Base-by-base conservation (phyloP, 441 rosid genomes). In the Erodium texanum region DNA sequence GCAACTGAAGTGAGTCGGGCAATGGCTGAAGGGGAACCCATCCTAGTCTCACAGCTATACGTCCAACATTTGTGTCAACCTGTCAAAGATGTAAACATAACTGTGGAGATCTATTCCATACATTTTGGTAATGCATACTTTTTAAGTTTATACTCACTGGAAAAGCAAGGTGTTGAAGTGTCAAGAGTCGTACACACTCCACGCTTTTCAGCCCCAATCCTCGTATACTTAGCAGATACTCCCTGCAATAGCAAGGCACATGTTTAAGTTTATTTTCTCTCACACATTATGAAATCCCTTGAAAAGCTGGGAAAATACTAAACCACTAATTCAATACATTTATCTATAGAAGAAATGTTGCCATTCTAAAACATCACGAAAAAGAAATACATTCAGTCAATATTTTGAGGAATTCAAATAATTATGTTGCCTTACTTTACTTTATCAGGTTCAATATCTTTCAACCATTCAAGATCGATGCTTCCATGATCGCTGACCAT, bases 41-140 rank as follows among this genome's bases (percentile, higher is more conserved):
- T 79, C 99, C 99, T 66, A 95, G 75, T 79, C 99, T 82, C 73
- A 95, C 98, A 9, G 98, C 99, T 77, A 95, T 95, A 29, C 97
- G 86, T 77, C 98, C 99, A 41, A 95, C 99, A 74, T 95, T 92
- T 0, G 98, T 95, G 80, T 92, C 99, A 64, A 95, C 99, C 99
- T 95, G 83, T 70, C 45, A 75, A 70, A 68, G 68, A 72, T n/a
- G n/a, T 56, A 59, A 65, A 24, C 29, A 27, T 62, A 62, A 56
- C 69, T 63, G 68, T 76, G 68, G 36, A 64, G 70, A 71, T 24
- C 58, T 72, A 65, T 56, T 68, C 68, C 52, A 27, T 73, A 24
- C 59, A 8, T 24, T 61, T 29, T 16, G 73, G 27, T 62, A 24
- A 34, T 62, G 36, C 24, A 68, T 71, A 66, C 75, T 68, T 70